These are phyloP conservation scores for Wickerhamiella siamensis DNA, from an alignment of 805 yeast genomes.

Conservation along the genomic window DNA sequence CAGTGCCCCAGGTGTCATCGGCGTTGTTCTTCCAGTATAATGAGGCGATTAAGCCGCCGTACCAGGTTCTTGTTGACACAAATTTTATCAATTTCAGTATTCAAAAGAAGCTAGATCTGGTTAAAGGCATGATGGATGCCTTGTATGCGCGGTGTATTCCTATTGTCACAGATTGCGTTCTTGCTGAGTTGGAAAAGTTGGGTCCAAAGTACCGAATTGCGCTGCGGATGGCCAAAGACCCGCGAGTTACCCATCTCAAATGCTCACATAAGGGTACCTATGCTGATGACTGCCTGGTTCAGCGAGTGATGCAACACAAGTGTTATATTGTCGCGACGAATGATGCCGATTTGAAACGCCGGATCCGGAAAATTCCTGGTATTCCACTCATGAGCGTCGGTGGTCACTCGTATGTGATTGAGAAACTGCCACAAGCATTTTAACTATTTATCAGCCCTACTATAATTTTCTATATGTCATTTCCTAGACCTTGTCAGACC, in stretches of 20 bases:
- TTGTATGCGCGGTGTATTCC: slow-evolving; percentile 92
- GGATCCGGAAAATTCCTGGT: slow-evolving; percentile 93
- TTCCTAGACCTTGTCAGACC: not conserved
- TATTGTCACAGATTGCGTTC: slow-evolving; percentile 88
- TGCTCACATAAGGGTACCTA: slow-evolving; percentile 93
- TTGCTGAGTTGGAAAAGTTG: slow-evolving; percentile 93
- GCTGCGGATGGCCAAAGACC: slow-evolving; percentile 80
- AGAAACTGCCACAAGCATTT: slow-evolving; percentile 79
- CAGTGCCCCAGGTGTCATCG: slow-evolving; percentile 86
- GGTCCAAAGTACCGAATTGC: slow-evolving; percentile 95
- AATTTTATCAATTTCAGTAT: slow-evolving; percentile 93
- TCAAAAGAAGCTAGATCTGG: slow-evolving; percentile 86
- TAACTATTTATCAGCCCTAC: slow-evolving; percentile 6
- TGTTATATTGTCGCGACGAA: slow-evolving; percentile 96
- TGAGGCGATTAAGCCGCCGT: slow-evolving; percentile 93
- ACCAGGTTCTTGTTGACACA: slow-evolving; percentile 89
- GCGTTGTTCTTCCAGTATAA: slow-evolving; percentile 91
- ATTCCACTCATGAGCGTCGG: slow-evolving; percentile 96
- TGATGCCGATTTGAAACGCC: slow-evolving; percentile 89
- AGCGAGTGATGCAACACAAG: slow-evolving; percentile 87
- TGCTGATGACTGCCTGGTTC: slow-evolving; percentile 95
- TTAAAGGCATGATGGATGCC: slow-evolving; percentile 95
- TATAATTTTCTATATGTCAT: not conserved
- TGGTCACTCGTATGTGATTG: slow-evolving; percentile 79
- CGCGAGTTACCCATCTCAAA: slow-evolving; percentile 70